These are phyloP conservation scores for Cordia subcordata DNA, from an alignment of 257 asterid genomes.

Conservation along the genomic window DNA sequence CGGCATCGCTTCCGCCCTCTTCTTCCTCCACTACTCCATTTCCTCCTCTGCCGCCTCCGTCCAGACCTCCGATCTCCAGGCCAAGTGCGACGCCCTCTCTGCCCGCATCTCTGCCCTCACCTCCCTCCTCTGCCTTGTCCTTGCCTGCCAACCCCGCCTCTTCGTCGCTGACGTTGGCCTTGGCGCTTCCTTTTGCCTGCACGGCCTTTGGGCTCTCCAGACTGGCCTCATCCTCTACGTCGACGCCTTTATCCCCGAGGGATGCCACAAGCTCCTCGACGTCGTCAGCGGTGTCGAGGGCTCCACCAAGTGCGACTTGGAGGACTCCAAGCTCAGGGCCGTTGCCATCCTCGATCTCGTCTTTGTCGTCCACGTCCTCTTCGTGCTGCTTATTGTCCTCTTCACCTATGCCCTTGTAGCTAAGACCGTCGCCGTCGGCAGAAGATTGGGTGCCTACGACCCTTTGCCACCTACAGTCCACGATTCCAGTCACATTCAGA, in stretches of 20 bases:
- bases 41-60: constrained; percentile 58
- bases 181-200: constrained; percentile 61
- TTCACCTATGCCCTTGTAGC: constrained; percentile 50
- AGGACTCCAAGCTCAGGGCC: constrained; percentile 87
- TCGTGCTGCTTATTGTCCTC: constrained; percentile 52
- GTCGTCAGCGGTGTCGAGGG: constrained; percentile 92
- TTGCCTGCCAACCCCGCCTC: constrained; percentile 50
- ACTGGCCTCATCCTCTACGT: constrained; percentile 81
- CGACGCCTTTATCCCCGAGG: constrained; percentile 90
- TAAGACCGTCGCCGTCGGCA: constrained; percentile 45
- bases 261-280: constrained; percentile 89
- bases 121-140: constrained; percentile 42
- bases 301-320: constrained; percentile 91
- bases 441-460: constrained; percentile 77
- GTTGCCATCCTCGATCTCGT: constrained; percentile 72
- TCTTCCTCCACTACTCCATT: constrained; percentile 57
- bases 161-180: constrained; percentile 63
- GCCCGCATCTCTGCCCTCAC: constrained; percentile 52
- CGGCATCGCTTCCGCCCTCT: constrained; percentile 57
- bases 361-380: constrained; percentile 58
- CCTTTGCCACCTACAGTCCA: constrained; percentile 48
- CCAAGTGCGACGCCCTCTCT: constrained; percentile 55
- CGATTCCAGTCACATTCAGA: constrained; percentile 71
- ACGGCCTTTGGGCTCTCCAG: constrained; percentile 88
- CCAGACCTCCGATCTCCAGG: constrained; percentile 89